These are phyloP conservation scores for Tephrocybe sp. DNA, from an alignment of 768 basidiomycete genomes.

Conservation along the genomic window DNA sequence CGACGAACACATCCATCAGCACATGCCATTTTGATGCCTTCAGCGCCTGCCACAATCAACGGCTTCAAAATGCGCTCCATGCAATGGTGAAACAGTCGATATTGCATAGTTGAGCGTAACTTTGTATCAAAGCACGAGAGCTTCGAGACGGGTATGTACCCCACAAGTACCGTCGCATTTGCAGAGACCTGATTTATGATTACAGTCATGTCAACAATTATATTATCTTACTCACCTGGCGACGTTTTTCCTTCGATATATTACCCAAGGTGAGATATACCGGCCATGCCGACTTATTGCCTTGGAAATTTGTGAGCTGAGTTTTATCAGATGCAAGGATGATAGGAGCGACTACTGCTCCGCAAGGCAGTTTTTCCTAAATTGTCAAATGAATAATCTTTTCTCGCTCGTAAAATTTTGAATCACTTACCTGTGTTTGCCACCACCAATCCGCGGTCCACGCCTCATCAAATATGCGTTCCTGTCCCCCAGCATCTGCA, in stretches of 20 bases:
- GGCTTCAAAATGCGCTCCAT: not conserved
- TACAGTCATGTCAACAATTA: not conserved
- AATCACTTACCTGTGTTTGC: slow-evolving; percentile 5
- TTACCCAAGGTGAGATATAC: slow-evolving; percentile 5
- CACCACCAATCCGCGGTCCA: slow-evolving; percentile 23
- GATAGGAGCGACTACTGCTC: not conserved
- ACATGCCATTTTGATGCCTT: no score
- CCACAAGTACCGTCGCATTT: not conserved
- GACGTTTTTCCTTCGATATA: slow-evolving; percentile 5
- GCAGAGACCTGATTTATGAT: not conserved
- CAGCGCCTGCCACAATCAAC: slow-evolving; percentile 11
- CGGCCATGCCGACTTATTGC: slow-evolving; percentile 17
- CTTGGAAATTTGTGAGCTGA: not conserved
- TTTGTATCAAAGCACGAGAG: not conserved
- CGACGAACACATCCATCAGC: no score
- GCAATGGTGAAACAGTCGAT: not conserved
- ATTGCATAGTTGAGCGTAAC: not conserved
- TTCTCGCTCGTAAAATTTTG: no score
- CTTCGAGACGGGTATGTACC: not conserved
- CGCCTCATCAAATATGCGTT: not conserved
- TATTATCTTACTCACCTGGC: not conserved
- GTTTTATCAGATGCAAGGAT: not conserved
- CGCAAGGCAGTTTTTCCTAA: not conserved
- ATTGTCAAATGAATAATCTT: slow-evolving; percentile 1
- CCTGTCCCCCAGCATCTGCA: not conserved